Conservation (phyloP, 176 grass and related monocot genomes). For the Rhipidocladum racemiflorum region DNA sequence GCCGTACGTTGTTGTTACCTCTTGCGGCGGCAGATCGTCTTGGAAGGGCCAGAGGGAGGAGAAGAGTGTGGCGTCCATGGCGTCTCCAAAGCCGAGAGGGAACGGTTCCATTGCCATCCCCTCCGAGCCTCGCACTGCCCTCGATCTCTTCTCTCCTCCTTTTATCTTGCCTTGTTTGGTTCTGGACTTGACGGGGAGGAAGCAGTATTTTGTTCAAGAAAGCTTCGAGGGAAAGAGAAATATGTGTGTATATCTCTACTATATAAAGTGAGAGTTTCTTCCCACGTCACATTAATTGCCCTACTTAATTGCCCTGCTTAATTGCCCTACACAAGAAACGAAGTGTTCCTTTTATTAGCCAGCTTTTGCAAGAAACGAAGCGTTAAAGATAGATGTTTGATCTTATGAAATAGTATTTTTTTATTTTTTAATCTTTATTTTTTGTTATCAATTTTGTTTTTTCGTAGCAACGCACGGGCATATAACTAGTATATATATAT, state of each 20-base stretch:
- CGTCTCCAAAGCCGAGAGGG: slow-evolving; percentile 49
- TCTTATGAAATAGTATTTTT: too few species aligned
- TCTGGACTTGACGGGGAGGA: background rate
- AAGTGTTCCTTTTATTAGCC: too few species aligned
- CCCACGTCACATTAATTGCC: too few species aligned
- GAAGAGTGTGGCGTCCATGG: slow-evolving; percentile 43
- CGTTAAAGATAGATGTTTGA: too few species aligned
- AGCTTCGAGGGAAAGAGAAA: slow-evolving; percentile 2
- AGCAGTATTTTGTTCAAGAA: background rate
- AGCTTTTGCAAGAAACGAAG: too few species aligned
- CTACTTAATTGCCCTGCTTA: too few species aligned
- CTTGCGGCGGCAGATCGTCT: slow-evolving; percentile 38
- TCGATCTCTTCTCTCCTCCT: slow-evolving; percentile 1
- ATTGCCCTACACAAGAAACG: too few species aligned
- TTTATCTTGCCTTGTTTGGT: background rate
- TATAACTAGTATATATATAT: slow-evolving; percentile 39
- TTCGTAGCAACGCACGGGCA: too few species aligned
- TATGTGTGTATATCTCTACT: too few species aligned
- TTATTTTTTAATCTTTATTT: too few species aligned
- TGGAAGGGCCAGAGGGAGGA: slow-evolving; percentile 53
- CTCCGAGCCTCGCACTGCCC: background rate
- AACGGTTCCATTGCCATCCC: slow-evolving; percentile 64
- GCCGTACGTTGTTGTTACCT: slow-evolving; percentile 18
- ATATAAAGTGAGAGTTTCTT: too few species aligned
- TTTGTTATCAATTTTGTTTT: too few species aligned